Evolutionary conservation across 1,139 yeast genomes (phyloP).

Genomic region (Geotrichum candidum): DNA sequence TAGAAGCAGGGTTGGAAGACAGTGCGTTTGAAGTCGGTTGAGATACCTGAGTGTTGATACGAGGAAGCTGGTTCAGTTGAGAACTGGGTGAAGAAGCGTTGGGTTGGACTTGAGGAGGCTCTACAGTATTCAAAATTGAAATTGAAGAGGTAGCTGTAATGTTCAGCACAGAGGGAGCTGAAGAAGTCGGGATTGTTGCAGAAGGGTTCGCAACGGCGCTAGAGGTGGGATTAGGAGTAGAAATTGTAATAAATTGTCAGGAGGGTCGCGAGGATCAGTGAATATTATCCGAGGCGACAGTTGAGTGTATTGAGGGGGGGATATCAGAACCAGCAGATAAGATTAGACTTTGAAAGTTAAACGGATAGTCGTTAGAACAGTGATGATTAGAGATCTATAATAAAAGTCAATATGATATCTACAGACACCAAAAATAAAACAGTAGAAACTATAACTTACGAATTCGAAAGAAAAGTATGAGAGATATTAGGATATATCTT

Average conservation of each 20-base stretch:
- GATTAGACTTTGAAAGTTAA: background rate
- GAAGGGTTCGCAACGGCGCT: background rate
- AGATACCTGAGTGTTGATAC: conserved; percentile 4
- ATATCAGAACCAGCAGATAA: background rate
- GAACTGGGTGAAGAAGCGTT: background rate
- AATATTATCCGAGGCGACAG: background rate
- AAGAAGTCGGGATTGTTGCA: conserved; percentile 3
- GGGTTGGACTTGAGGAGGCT: background rate
- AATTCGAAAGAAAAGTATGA: background rate
- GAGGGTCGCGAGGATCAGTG: background rate
- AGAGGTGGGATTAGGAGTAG: background rate
- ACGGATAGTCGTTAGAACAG: background rate
- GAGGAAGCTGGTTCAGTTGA: conserved; percentile 5
- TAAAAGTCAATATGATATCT: background rate
- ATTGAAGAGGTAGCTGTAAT: background rate
- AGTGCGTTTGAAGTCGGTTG: background rate
- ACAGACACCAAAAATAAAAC: background rate
- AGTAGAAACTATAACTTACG: background rate
- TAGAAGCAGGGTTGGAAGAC: background rate
- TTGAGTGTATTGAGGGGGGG: background rate
- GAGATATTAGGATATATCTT: background rate
- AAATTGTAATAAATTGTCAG: background rate
- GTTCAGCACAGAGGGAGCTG: conserved; percentile 3
- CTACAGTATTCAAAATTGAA: background rate
- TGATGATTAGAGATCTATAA: conserved; percentile 1